These are phyloP conservation scores for Irpex lacteus DNA, from an alignment of 1,284 basidiomycete genomes.

Conservation along the genomic window DNA sequence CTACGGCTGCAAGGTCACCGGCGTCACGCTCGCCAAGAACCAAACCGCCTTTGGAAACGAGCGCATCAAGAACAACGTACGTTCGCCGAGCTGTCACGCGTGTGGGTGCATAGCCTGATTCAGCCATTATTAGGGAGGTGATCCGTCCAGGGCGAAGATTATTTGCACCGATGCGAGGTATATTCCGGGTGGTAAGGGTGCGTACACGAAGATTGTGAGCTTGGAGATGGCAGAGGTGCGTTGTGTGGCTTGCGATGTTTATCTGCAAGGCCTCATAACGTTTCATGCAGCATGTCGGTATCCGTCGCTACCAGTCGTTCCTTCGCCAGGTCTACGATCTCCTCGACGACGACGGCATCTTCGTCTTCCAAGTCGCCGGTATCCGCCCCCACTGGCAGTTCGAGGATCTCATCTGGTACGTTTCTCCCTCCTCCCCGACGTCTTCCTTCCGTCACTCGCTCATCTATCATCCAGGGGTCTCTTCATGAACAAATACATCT, in stretches of 20 bases:
- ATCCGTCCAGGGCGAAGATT: constrained; percentile 81
- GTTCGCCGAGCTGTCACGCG: constrained; percentile 34
- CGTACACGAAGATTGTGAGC: constrained; percentile 93
- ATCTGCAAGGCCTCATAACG: constrained; percentile 6
- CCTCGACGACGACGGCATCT: constrained; percentile 91
- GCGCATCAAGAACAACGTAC: constrained; percentile 80
- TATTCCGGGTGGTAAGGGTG: constrained; percentile 77
- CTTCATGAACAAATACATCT: constrained; percentile 97
- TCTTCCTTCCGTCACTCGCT: not conserved
- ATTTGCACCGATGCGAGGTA: constrained; percentile 96
- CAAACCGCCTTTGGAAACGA: constrained; percentile 93
- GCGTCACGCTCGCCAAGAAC: constrained; percentile 90
- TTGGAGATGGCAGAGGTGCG: constrained; percentile 96
- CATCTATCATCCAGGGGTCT: constrained; percentile 54
- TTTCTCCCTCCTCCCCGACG: not conserved
- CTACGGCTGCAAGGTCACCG: constrained; percentile 92
- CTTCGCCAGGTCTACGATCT: constrained; percentile 91
- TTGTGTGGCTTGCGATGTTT: constrained; percentile 1
- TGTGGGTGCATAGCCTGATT: not conserved
- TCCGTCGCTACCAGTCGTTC: constrained; percentile 91
- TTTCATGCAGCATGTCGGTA: constrained; percentile 77
- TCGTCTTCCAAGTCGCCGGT: constrained; percentile 96
- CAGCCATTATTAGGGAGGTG: constrained; percentile 17
- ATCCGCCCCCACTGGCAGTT: constrained; percentile 95
- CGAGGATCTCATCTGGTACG: constrained; percentile 92